Base-by-base conservation (phyloP, 2,329 filamentous ascomycete species). In the Hypoxylon sp. region DNA sequence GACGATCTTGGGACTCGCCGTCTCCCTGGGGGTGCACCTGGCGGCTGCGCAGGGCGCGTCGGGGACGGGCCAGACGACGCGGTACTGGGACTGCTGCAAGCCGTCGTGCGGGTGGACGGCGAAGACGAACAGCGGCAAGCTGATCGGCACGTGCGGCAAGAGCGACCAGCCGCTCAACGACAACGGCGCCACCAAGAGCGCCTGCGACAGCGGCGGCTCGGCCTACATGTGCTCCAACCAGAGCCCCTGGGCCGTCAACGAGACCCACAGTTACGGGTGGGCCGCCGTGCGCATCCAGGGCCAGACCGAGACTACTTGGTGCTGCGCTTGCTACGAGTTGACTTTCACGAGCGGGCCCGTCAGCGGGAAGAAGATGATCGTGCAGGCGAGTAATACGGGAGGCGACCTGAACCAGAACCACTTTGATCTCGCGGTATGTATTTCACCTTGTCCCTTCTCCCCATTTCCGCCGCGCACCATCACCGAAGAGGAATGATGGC, bases 61-160 rank as follows among this genome's bases (percentile, higher is more conserved):
- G 8, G 73, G 74, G 28, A 63, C 53, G 22, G 74, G 74, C 2
- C 55, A 69, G 49, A 79, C 78, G 52, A 80, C 76, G 28, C 73
- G 83, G 63, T 86, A 85, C 75, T 85, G 86, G 84, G 89, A 91
- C 75, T 91, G 89, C 80, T 91, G 89, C 80, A 92, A 92, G 81
- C 85, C 88, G 22, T 89, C 87, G 18, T 91, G 89, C 75, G 81
- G 82, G 2, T 87, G 88, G 88, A 74, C 80, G 11, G 82, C 77
- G 56, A 90, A 90, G 75, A 86, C 84, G 12, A 66, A 80, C 40
- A 81, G 87, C 75, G 79, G 77, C 61, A 73, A 74, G 51, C 83
- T 86, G 12, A 84, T 88, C 33, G 77, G 78, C 16, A 84, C 84
- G 33, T 90, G 87, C 76, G 79, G 84, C 72, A 81, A 79, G 67